Conservation (phyloP, 768 basidiomycete species). For the Tylopilus felleus region DNA sequence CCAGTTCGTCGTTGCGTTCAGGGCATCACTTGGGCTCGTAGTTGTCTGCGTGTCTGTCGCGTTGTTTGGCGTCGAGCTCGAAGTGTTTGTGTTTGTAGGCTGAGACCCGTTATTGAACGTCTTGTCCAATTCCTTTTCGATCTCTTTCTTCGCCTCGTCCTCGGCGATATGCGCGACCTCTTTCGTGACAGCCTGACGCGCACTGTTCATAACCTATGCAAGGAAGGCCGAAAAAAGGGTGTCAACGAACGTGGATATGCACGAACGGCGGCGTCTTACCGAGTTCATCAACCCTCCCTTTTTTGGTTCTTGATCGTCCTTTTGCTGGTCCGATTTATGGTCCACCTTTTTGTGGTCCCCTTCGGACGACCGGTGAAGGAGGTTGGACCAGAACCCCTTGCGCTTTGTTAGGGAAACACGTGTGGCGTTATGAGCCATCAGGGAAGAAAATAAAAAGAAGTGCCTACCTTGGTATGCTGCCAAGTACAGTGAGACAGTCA, state of each 20-base stretch:
- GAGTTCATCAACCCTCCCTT: slow-evolving; percentile 8
- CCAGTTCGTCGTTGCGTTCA: slow-evolving; percentile 12
- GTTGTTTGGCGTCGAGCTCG: background rate
- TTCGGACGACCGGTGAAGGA: slow-evolving; percentile 1
- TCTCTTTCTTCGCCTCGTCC: slow-evolving; percentile 7
- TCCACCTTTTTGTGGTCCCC: background rate
- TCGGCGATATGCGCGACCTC: slow-evolving; percentile 8
- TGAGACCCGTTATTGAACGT: background rate
- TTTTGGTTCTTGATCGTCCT: background rate
- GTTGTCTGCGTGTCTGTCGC: background rate
- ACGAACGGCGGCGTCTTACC: background rate
- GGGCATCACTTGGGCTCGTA: background rate
- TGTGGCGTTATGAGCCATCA: background rate
- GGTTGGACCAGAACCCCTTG: slow-evolving; percentile 16
- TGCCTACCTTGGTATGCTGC: slow-evolving; percentile 10
- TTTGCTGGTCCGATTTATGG: background rate
- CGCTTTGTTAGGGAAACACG: slow-evolving; percentile 4
- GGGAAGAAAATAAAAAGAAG: background rate
- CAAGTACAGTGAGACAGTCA: background rate
- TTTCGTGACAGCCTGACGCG: slow-evolving; percentile 5
- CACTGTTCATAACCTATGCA: background rate
- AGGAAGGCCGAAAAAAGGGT: background rate
- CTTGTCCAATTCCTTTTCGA: background rate
- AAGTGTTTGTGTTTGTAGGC: background rate
- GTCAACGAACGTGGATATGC: no score